Percentiles rank a stretch among this genome's conserved stretches.
phyloP scores from a whole-genome alignment of 106 monocot genomes.

The Chionographis japonica region DNA sequence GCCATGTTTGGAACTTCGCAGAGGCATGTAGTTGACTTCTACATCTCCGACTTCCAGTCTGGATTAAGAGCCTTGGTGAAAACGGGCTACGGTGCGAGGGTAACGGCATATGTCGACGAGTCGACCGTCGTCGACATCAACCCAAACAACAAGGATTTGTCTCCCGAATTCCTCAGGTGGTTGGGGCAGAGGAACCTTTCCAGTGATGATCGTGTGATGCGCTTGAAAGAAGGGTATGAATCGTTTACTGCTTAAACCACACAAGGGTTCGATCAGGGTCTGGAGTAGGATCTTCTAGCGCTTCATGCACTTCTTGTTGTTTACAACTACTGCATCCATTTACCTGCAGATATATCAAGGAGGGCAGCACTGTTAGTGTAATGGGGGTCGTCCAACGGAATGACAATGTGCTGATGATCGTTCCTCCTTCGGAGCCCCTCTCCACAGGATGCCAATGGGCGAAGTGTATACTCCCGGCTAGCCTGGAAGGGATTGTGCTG shows the following conservation, averaged over 20 bases:
- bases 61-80: conserved; percentile 71
- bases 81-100: conserved; percentile 67
- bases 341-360: conserved; percentile 46
- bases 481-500: conserved; percentile 42
- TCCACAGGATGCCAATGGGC: conserved; percentile 69
- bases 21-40: conserved; percentile 80
- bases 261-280: background rate
- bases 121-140: conserved; percentile 45
- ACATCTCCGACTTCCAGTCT: conserved; percentile 85
- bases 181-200: conserved; percentile 63
- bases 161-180: conserved; percentile 67
- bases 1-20: conserved; percentile 11
- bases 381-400: conserved; percentile 64
- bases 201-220: conserved; percentile 65
- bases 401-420: conserved; percentile 59
- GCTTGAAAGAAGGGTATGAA: conserved; percentile 77
- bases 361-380: conserved; percentile 64
- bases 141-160: conserved; percentile 55
- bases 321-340: background rate
- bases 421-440: conserved; percentile 48
- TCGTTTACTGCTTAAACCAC: background rate
- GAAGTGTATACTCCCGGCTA: conserved; percentile 45
- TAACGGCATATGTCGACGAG: conserved; percentile 72
- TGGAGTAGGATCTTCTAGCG: background rate
- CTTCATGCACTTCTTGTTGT: background rate